Evolutionary conservation across 345 rosid species (phyloP).

Genomic region (Melaleuca quinquenervia): DNA sequence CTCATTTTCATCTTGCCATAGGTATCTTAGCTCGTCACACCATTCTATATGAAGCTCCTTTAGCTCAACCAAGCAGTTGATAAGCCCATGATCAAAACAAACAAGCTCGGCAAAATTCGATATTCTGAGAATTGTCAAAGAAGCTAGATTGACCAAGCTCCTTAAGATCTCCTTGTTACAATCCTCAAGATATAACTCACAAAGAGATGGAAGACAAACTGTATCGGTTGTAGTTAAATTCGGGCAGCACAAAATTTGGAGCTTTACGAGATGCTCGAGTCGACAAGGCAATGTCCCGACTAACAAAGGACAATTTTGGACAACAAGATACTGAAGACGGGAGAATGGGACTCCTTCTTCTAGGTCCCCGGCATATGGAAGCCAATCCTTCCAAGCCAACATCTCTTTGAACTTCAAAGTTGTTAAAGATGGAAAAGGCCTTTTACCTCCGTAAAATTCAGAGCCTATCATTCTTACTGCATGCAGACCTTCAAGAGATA

Average conservation of each 20-base stretch:
- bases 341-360: not conserved
- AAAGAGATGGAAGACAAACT: not conserved
- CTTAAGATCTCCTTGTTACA: not conserved
- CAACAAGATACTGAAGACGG: not conserved
- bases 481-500: not conserved
- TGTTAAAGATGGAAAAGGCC: too few relatives aligned
- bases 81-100: not conserved
- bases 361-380: too few relatives aligned
- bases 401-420: not conserved
- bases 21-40: not conserved
- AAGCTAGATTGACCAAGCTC: not conserved
- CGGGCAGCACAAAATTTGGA: not conserved
- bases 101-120: not conserved
- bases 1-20: not conserved
- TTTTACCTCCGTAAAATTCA: not conserved
- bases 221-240: too few relatives aligned
- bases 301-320: accelerated
- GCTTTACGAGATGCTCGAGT: not conserved
- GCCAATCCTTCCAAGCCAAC: not conserved
- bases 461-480: accelerated
- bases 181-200: not conserved
- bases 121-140: not conserved
- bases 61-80: not conserved
- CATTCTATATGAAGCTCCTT: not conserved
- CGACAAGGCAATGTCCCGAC: not conserved